Conservation (phyloP, 23 red algal species). For the Chondrus crispus region DNA sequence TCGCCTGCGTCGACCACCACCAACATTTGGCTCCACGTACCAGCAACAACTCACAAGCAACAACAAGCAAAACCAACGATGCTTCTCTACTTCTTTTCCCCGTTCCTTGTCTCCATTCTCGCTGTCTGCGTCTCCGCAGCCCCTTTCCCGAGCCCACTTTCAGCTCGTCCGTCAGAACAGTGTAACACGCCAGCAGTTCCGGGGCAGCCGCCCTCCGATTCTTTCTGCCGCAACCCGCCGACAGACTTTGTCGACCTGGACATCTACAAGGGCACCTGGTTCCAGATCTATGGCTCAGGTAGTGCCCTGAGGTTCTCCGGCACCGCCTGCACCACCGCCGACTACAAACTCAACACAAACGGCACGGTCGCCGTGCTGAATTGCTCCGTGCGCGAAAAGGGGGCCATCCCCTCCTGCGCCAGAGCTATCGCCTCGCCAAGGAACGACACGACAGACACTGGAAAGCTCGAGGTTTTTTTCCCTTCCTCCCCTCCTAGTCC, state of each 20-base stretch:
- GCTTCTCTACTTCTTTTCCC: too few relatives aligned
- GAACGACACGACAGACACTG: slow-evolving; percentile 6
- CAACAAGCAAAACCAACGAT: too few relatives aligned
- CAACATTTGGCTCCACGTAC: too few relatives aligned
- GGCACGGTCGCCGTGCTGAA: slow-evolving; percentile 25
- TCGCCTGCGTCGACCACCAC: too few relatives aligned
- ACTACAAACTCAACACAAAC: slow-evolving; percentile 27
- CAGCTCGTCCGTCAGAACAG: too few relatives aligned
- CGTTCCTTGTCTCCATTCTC: not conserved
- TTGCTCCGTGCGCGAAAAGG: not conserved
- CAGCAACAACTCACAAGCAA: too few relatives aligned
- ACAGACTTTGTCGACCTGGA: slow-evolving; percentile 16
- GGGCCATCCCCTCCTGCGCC: slow-evolving; percentile 5
- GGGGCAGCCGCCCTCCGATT: not conserved
- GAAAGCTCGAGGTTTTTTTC: slow-evolving; percentile 31
- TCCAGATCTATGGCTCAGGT: slow-evolving; percentile 19
- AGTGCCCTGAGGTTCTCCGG: not conserved
- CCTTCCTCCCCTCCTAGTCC: not conserved
- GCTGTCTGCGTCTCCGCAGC: not conserved
- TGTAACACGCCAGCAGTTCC: not conserved
- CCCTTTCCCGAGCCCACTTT: too few relatives aligned
- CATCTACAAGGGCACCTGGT: slow-evolving; percentile 57
- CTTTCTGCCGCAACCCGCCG: slow-evolving; percentile 36
- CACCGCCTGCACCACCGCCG: slow-evolving; percentile 22
- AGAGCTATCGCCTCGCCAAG: slow-evolving; percentile 23